Evolutionary conservation across 306 rosid genomes (phyloP).

Genomic region (Macrotyloma uniflorum): DNA sequence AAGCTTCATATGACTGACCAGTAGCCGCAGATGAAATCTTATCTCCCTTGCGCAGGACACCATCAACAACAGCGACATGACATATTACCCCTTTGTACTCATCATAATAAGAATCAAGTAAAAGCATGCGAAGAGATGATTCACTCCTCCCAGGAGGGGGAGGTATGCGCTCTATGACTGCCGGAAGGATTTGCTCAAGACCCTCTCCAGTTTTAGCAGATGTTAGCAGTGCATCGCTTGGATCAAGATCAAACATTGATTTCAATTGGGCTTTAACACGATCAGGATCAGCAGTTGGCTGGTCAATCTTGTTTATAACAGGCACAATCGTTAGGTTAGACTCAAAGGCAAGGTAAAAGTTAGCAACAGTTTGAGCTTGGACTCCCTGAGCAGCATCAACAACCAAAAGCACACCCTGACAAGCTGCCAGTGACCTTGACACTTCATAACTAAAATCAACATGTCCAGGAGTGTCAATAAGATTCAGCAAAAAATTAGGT

Average conservation of each 20-base stretch:
- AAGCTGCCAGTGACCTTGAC: slow-evolving; percentile 18
- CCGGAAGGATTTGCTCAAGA: slow-evolving; percentile 91
- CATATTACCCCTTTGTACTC: slow-evolving; percentile 53
- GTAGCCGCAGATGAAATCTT: slow-evolving; percentile 6
- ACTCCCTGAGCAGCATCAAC: slow-evolving; percentile 24
- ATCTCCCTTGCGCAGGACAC: slow-evolving; percentile 13
- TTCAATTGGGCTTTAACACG: slow-evolving; percentile 81
- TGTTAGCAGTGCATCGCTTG: slow-evolving; percentile 77
- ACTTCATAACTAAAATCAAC: slow-evolving; percentile 19
- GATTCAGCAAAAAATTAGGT: slow-evolving; percentile 23
- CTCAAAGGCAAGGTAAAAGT: slow-evolving; percentile 21
- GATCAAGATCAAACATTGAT: slow-evolving; percentile 89
- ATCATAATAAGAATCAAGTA: slow-evolving; percentile 90
- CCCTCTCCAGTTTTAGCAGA: slow-evolving; percentile 96
- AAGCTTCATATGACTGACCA: slow-evolving; percentile 20
- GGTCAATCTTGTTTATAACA: slow-evolving; percentile 14
- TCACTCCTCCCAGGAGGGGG: slow-evolving; percentile 73
- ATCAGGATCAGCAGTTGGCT: slow-evolving; percentile 54
- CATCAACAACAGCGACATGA: slow-evolving; percentile 15
- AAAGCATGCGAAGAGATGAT: slow-evolving; percentile 85
- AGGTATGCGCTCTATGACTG: slow-evolving; percentile 48
- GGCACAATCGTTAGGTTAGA: slow-evolving; percentile 13
- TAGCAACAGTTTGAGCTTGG: slow-evolving; percentile 18
- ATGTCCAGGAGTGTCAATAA: slow-evolving; percentile 23
- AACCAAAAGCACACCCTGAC: slow-evolving; percentile 21